Percentiles rank a stretch among this genome's conserved stretches.
phyloP scores from a whole-genome alignment of 805 yeast species.

The Barnettozyma pratensis region DNA sequence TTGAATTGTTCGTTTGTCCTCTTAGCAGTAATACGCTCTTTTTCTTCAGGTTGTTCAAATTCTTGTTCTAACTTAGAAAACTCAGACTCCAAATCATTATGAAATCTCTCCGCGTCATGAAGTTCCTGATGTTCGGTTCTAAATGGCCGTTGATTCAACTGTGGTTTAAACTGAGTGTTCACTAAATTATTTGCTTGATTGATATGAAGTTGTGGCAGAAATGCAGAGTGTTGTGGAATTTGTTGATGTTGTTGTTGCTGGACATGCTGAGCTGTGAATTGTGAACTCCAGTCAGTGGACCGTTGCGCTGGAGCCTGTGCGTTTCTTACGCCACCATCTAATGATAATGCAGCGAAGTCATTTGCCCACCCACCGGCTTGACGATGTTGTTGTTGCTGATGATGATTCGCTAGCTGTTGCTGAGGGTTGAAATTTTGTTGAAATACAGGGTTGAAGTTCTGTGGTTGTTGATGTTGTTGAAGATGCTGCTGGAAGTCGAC shows the following conservation, averaged over 20 bases:
- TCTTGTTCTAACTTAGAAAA: conserved; percentile 12
- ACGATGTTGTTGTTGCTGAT: conserved; percentile 4
- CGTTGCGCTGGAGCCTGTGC: conserved; percentile 7
- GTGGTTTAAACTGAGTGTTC: conserved; percentile 6
- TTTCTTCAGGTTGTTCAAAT: background rate
- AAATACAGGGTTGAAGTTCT: background rate
- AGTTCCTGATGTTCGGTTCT: conserved; percentile 22
- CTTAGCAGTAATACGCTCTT: conserved; percentile 1
- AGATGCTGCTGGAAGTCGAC: conserved; percentile 16
- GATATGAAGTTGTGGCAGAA: conserved; percentile 4
- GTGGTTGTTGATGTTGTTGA: conserved; percentile 11
- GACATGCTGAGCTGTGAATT: conserved; percentile 9
- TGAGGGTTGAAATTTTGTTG: conserved; percentile 12
- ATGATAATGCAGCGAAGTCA: conserved; percentile 18
- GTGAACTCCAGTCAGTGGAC: conserved; percentile 15
- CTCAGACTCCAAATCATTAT: conserved; percentile 15
- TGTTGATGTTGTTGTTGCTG: conserved; percentile 3
- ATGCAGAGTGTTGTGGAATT: conserved; percentile 4
- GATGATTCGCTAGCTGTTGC: conserved; percentile 7
- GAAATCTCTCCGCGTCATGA: conserved; percentile 10
- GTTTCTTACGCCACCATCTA: conserved; percentile 3
- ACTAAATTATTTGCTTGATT: conserved; percentile 7
- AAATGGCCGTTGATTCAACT: conserved; percentile 2
- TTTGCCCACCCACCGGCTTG: conserved; percentile 19
- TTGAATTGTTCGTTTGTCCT: conserved; percentile 17